Conservation (phyloP, 2,329 filamentous ascomycete species). For the Aureobasidium namibiae region DNA sequence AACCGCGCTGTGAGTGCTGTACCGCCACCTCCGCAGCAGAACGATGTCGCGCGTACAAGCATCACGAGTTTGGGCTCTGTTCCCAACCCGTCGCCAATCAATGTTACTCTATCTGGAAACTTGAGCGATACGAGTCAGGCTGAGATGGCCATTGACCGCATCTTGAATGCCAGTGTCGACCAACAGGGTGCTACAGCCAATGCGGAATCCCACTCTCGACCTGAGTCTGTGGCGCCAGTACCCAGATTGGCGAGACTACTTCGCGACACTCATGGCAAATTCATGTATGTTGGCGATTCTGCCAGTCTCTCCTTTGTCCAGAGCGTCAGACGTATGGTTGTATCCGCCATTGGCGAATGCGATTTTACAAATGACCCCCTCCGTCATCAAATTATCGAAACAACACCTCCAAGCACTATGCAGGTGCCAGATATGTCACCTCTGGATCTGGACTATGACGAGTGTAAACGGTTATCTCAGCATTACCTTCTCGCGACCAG, state of each 20-base stretch:
- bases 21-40: neutral
- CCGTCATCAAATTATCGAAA: slow-evolving; percentile 12
- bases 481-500: slow-evolving; percentile 40
- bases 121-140: slow-evolving; percentile 19
- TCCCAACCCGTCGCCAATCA: neutral
- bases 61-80: neutral
- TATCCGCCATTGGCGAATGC: slow-evolving; percentile 11
- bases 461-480: slow-evolving; percentile 34
- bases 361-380: slow-evolving; percentile 11
- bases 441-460: slow-evolving; percentile 27
- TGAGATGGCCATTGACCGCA: slow-evolving; percentile 7
- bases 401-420: neutral
- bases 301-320: slow-evolving; percentile 46
- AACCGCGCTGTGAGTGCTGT: neutral
- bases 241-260: slow-evolving; percentile 39
- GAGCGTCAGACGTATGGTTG: slow-evolving; percentile 43
- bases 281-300: slow-evolving; percentile 48
- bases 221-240: slow-evolving; percentile 30
- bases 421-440: neutral
- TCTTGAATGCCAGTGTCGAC: slow-evolving; percentile 26
- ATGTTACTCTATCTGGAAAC: slow-evolving; percentile 18
- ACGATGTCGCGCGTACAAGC: neutral
- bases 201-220: slow-evolving; percentile 1
- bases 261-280: slow-evolving; percentile 44
- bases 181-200: slow-evolving; percentile 16